Evolutionary conservation across 495 filamentous ascomycete genomes (phyloP).

Genomic region (Podospora bellae-mahoneyi): DNA sequence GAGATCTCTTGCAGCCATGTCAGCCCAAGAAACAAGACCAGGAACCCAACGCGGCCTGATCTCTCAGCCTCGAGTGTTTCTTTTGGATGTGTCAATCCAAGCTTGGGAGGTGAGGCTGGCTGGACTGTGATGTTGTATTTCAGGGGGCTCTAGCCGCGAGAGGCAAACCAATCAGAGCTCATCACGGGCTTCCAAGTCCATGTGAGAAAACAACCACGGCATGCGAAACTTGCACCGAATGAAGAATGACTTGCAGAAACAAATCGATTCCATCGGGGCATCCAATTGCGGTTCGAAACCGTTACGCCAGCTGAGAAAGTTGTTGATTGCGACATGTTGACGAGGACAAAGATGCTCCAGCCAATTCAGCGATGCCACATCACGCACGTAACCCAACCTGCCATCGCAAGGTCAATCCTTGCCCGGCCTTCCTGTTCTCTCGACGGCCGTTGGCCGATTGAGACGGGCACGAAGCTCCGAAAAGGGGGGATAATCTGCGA

Average conservation of each 20-base stretch:
- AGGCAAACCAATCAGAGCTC: conserved; percentile 17
- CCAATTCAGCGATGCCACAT: conserved; percentile 26
- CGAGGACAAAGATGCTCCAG: not conserved
- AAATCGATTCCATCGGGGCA: conserved; percentile 1
- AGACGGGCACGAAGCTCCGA: not conserved
- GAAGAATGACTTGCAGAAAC: conserved; percentile 19
- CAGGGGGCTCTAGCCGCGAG: conserved; percentile 15
- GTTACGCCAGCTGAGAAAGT: not conserved
- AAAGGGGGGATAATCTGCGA: conserved; percentile 2
- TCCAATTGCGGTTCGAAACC: conserved; percentile 8
- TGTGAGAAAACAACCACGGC: not conserved
- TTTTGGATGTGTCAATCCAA: not conserved
- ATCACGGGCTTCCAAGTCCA: not conserved
- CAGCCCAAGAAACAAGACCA: not conserved
- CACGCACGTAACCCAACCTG: conserved; percentile 14
- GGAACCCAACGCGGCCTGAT: not conserved
- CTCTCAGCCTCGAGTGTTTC: not conserved
- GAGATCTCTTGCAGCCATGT: not conserved
- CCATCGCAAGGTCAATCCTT: conserved; percentile 5
- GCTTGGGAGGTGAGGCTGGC: not conserved
- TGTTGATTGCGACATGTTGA: not conserved
- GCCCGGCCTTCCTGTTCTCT: not conserved
- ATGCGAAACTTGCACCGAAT: not conserved
- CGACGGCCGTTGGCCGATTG: not conserved
- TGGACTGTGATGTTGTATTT: conserved; percentile 6